Evolutionary conservation across 2,329 filamentous ascomycete species (phyloP), one percentile per base, ranked within the genome.

Genomic region (Didymella arachidicola): DNA sequence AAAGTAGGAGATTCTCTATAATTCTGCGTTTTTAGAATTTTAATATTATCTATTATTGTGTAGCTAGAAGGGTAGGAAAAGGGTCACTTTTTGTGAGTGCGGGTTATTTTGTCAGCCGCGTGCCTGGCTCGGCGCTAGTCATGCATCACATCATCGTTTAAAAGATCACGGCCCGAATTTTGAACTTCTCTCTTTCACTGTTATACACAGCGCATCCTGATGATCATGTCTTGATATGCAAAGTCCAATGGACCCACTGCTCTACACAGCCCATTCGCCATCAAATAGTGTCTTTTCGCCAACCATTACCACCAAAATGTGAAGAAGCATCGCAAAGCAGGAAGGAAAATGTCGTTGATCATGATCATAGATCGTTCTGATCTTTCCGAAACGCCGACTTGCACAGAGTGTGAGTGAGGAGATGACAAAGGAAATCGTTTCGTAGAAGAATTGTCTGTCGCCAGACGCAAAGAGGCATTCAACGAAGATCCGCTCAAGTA

Each of bases 181-280:
- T 32, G 27, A 42, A 6, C 19, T 12, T 41, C 19, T 10, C 11
- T 67, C 49, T 46, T 57, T 41, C 25, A 49, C 55, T 45, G 44
- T 61, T 69, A 68, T 62, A 66, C 29, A 63, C 58, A 59, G 43
- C 62, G 39, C 51, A 53, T 51, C 62, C 25, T 64, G 39, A 57
- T 53, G 46, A 50, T 63, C 52, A 30, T 62, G 48, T 64, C 58
- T 39, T 62, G 57, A 59, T 61, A 61, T 62, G 61, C 55, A 62
- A 55, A 56, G 50, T 53, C 57, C 52, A 59, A 59, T 4, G 57
- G 60, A 59, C 30, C 12, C 56, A 43, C 57, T 41, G 44, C 41
- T 55, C 53, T 52, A 57, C 49, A 60, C 19, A 57, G 30, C 41
- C 34, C 57, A 62, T 61, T 59, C 55, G 50, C 32, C 25, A 41